A percentile compares a stretch with the other conserved stretches of the same genome.
These are phyloP conservation scores for Naganishia sp. DNA, from an alignment of 1,284 basidiomycete genomes.

Conservation along the genomic window DNA sequence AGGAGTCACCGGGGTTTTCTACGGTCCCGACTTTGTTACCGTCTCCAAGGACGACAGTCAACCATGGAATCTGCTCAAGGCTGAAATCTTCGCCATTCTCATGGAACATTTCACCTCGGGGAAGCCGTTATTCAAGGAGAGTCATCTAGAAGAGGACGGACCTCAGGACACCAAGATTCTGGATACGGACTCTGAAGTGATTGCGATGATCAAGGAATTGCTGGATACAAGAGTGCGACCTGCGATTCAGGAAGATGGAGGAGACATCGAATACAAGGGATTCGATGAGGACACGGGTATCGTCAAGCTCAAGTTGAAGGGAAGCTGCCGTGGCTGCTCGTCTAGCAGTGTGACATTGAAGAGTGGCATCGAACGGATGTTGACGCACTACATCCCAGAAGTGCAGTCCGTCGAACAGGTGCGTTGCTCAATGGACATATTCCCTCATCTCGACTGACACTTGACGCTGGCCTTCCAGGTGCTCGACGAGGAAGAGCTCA, in stretches of 20 bases:
- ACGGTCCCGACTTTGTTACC: constrained; percentile 96
- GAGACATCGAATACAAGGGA: constrained; percentile 60
- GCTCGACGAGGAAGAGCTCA: constrained; percentile 82
- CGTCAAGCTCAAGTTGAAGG: constrained; percentile 83
- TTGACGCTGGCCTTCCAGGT: constrained; percentile 59
- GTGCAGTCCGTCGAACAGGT: constrained; percentile 97
- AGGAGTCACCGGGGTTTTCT: constrained; percentile 86
- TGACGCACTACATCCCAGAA: constrained; percentile 98
- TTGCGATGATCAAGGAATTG: constrained; percentile 98
- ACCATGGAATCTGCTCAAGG: constrained; percentile 85
- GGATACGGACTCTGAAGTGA: constrained; percentile 94
- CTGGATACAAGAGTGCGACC: constrained; percentile 92
- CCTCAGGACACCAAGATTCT: constrained; percentile 94
- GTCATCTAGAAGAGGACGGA: constrained; percentile 69
- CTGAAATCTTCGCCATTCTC: constrained; percentile 95
- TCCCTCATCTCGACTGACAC: too few relatives aligned
- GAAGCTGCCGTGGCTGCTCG: constrained; percentile 91
- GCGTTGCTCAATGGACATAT: neutral
- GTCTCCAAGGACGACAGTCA: constrained; percentile 87
- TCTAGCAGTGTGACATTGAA: constrained; percentile 93
- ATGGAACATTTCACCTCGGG: constrained; percentile 98
- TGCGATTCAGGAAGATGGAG: constrained; percentile 75
- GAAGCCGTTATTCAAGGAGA: constrained; percentile 73
- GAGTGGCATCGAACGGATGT: constrained; percentile 94
- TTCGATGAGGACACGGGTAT: constrained; percentile 59